These are phyloP conservation scores for Trichoderma koningii DNA, from an alignment of 2,329 filamentous ascomycete species.

Conservation along the genomic window DNA sequence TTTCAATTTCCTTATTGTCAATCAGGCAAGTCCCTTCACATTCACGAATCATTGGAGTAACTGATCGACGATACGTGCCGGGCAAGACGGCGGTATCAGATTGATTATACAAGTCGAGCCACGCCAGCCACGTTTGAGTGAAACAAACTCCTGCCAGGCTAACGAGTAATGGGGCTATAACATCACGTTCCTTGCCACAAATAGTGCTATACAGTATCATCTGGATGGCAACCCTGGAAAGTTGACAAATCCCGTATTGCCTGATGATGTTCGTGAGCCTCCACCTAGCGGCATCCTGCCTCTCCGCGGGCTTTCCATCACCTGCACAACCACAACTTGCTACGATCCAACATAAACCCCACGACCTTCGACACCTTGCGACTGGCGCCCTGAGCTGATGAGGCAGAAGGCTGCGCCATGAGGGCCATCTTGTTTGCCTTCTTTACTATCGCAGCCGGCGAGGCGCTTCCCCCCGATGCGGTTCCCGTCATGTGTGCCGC, in stretches of 20 bases:
- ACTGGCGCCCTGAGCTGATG: neutral
- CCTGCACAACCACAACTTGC: neutral
- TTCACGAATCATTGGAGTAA: neutral
- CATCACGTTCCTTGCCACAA: neutral
- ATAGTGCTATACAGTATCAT: neutral
- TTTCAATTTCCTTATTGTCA: too few relatives aligned
- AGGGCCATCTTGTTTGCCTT: constrained; percentile 38
- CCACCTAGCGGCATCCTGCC: neutral
- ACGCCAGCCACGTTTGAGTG: constrained; percentile 32
- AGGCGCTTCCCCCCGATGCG: constrained; percentile 40
- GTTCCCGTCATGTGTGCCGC: constrained; percentile 45
- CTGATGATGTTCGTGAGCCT: neutral
- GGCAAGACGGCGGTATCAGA: neutral
- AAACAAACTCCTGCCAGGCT: neutral
- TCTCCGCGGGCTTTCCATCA: neutral
- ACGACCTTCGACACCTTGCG: neutral
- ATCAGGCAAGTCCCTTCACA: neutral
- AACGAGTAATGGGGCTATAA: neutral
- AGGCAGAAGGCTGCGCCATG: constrained; percentile 32
- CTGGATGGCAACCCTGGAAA: neutral
- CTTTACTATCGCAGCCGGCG: constrained; percentile 35
- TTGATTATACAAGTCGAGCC: neutral
- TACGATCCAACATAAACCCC: neutral
- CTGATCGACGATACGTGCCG: neutral
- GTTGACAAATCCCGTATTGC: neutral